phyloP scores from a whole-genome alignment of 2,329 filamentous ascomycete genomes.

The Ophiostoma angusticollis region DNA sequence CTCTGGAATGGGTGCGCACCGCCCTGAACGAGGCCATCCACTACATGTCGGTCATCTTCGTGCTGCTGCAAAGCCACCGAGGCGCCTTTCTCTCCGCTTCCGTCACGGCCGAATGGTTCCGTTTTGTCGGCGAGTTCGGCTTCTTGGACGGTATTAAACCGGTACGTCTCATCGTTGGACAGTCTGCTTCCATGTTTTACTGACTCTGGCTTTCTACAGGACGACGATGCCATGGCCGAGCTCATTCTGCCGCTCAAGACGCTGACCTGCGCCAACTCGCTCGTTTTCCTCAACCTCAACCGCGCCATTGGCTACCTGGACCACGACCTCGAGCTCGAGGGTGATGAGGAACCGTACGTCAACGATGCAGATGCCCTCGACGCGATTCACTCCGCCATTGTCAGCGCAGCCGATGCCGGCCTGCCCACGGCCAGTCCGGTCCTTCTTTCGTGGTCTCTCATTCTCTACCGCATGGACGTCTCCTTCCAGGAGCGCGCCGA shows the following conservation, averaged over 20 bases:
- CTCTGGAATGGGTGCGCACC: constrained; percentile 47
- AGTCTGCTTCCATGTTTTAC: neutral
- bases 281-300: constrained; percentile 57
- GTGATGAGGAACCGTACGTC: constrained; percentile 46
- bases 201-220: constrained; percentile 14
- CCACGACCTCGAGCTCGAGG: constrained; percentile 32
- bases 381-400: constrained; percentile 59
- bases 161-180: constrained; percentile 27
- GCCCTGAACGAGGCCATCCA: constrained; percentile 60
- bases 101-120: constrained; percentile 58
- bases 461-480: constrained; percentile 56
- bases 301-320: constrained; percentile 44
- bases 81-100: constrained; percentile 43
- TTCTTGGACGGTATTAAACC: constrained; percentile 56
- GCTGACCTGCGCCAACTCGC: constrained; percentile 55
- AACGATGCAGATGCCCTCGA: constrained; percentile 57
- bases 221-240: constrained; percentile 30
- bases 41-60: constrained; percentile 59
- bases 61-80: constrained; percentile 48
- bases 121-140: constrained; percentile 51
- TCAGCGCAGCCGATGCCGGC: constrained; percentile 42
- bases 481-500: constrained; percentile 51
- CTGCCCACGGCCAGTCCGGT: constrained; percentile 57
- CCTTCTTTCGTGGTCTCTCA: constrained; percentile 68
- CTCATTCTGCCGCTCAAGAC: constrained; percentile 54